Percentiles rank a stretch among this genome's conserved stretches.
phyloP scores from a whole-genome alignment of 2,329 filamentous ascomycete genomes.

The Aspergillus glaucus region DNA sequence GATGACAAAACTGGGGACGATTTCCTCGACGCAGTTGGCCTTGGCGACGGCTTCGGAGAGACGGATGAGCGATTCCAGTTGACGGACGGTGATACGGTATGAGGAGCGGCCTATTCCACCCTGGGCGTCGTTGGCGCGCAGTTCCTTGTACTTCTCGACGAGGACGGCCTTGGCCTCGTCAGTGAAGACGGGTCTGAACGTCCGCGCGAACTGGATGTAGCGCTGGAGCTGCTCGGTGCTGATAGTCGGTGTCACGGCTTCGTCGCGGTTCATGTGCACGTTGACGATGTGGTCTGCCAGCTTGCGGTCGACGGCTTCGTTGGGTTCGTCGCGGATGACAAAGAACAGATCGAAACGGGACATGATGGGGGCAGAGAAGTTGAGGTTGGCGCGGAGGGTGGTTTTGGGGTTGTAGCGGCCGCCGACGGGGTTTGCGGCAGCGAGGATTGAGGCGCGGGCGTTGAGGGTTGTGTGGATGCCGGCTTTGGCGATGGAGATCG shows the following conservation, averaged over 20 bases:
- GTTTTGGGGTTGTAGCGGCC: slow-evolving; percentile 94
- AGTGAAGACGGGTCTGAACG: slow-evolving; percentile 89
- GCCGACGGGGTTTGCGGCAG: slow-evolving; percentile 90
- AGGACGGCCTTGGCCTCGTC: slow-evolving; percentile 78
- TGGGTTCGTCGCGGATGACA: slow-evolving; percentile 93
- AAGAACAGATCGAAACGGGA: slow-evolving; percentile 99
- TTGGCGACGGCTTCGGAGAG: slow-evolving; percentile 97
- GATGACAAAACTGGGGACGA: slow-evolving; percentile 75
- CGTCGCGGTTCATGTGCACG: slow-evolving; percentile 87
- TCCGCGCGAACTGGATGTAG: slow-evolving; percentile 92
- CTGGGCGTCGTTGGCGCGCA: slow-evolving; percentile 86
- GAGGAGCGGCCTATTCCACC: slow-evolving; percentile 91
- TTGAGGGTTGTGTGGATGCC: slow-evolving; percentile 97
- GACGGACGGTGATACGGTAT: slow-evolving; percentile 94
- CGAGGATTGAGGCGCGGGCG: slow-evolving; percentile 88
- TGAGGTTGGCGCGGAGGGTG: slow-evolving; percentile 88
- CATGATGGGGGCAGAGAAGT: slow-evolving; percentile 99
- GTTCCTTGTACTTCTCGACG: slow-evolving; percentile 91
- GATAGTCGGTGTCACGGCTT: slow-evolving; percentile 85
- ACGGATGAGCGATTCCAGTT: slow-evolving; percentile 92
- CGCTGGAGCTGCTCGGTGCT: slow-evolving; percentile 93
- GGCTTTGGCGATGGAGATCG: slow-evolving; percentile 96
- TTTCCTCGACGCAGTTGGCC: slow-evolving; percentile 89
- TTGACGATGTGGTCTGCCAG: slow-evolving; percentile 91
- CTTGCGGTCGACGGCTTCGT: slow-evolving; percentile 82